Conservation (phyloP, 2,329 filamentous ascomycete species). For the Botrytis fabae region DNA sequence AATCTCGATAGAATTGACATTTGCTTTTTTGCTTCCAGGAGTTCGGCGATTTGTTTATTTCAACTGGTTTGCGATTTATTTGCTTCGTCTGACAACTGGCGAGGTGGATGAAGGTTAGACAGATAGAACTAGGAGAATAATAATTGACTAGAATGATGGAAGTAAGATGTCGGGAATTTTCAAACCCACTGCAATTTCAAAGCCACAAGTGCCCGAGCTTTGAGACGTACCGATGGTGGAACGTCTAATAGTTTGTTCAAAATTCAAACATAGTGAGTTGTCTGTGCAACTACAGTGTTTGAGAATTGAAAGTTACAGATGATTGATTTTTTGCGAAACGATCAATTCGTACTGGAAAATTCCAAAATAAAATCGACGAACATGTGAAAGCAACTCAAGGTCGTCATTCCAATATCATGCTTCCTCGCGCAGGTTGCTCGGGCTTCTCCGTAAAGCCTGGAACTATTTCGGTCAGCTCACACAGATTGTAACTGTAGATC, state of each 20-base stretch:
- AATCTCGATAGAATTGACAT: not conserved
- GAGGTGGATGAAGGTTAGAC: not conserved
- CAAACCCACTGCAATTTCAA: not conserved
- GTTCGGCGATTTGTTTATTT: not conserved
- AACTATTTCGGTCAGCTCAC: not conserved
- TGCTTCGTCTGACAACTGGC: not conserved
- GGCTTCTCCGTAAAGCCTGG: conserved; percentile 1
- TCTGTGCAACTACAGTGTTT: not conserved
- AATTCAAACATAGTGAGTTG: not conserved
- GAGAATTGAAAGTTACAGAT: not conserved
- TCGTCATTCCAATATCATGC: not conserved
- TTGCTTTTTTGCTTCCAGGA: not conserved
- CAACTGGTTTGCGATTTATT: not conserved
- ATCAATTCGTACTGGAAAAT: not conserved
- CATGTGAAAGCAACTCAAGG: not conserved
- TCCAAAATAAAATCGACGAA: not conserved
- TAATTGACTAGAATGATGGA: not conserved
- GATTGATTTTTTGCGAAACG: not conserved
- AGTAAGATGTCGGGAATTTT: not conserved
- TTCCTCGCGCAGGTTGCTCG: not conserved
- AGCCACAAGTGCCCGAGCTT: not conserved
- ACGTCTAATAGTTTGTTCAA: not conserved
- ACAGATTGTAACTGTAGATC: not conserved
- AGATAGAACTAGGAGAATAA: not conserved
- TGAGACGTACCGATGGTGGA: not conserved